Evolutionary conservation across 768 basidiomycete genomes (phyloP).

Genomic region (Phanerodontia chrysosporium): DNA sequence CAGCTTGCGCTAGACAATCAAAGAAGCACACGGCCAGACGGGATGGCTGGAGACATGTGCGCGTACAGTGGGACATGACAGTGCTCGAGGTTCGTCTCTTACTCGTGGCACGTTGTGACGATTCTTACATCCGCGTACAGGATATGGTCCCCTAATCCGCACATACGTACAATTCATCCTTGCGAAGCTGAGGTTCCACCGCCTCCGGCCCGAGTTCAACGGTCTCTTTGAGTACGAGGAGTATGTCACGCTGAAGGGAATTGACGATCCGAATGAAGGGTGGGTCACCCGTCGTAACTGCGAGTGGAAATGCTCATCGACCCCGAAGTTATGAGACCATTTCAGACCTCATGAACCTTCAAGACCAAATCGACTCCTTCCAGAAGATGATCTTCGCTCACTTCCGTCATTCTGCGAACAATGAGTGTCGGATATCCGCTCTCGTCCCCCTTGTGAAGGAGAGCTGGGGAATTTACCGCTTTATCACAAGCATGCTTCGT

Average conservation of each 20-base stretch:
- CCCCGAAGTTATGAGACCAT: slow-evolving; percentile 78
- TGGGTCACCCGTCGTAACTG: slow-evolving; percentile 35
- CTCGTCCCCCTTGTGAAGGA: slow-evolving; percentile 97
- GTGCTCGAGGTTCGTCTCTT: slow-evolving; percentile 56
- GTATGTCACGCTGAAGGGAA: slow-evolving; percentile 94
- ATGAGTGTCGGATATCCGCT: slow-evolving; percentile 95
- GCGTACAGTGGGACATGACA: slow-evolving; percentile 78
- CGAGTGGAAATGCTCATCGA: not conserved
- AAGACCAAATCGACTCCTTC: slow-evolving; percentile 98
- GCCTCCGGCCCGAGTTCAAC: slow-evolving; percentile 94
- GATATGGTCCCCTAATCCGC: slow-evolving; percentile 88
- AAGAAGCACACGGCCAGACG: slow-evolving; percentile 95
- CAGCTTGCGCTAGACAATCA: slow-evolving; percentile 64
- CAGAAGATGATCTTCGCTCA: slow-evolving; percentile 97
- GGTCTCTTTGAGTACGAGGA: slow-evolving; percentile 99
- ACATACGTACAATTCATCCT: slow-evolving; percentile 96
- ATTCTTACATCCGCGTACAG: slow-evolving; percentile 34
- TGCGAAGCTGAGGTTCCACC: slow-evolving; percentile 94
- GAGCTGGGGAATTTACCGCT: slow-evolving; percentile 98
- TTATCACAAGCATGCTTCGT: slow-evolving; percentile 97
- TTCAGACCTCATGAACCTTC: slow-evolving; percentile 92
- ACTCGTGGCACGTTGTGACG: not conserved
- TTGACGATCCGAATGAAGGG: slow-evolving; percentile 99
- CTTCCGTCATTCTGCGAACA: slow-evolving; percentile 87
- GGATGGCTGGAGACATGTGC: slow-evolving; percentile 98